Conservation (phyloP, 768 basidiomycete species). For the Lentinula raphanica region DNA sequence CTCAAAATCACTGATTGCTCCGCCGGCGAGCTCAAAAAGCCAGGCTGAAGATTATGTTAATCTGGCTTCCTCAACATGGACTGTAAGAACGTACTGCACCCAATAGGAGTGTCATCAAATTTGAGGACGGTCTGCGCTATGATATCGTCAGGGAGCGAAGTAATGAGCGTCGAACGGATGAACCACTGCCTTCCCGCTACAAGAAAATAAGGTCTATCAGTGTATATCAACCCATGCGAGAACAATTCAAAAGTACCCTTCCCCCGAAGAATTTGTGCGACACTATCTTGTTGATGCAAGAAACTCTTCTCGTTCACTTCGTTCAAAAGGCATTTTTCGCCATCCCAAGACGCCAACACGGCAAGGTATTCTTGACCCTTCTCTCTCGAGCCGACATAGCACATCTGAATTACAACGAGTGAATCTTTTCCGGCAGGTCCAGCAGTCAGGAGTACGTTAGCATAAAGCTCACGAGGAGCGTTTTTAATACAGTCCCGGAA, state of each 20-base stretch:
- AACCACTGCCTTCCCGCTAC: constrained; percentile 84
- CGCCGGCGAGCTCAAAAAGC: constrained; percentile 89
- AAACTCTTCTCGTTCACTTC: constrained; percentile 91
- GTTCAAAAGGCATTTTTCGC: constrained; percentile 79
- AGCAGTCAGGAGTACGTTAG: constrained; percentile 86
- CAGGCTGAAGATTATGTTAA: constrained; percentile 48
- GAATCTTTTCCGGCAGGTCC: constrained; percentile 82
- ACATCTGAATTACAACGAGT: constrained; percentile 87
- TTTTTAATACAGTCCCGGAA: constrained; percentile 91
- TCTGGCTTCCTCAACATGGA: neutral
- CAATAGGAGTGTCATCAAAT: constrained; percentile 81
- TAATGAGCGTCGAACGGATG: constrained; percentile 81
- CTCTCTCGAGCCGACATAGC: constrained; percentile 74
- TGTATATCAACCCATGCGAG: neutral
- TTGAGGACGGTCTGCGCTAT: constrained; percentile 77
- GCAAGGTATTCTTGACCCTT: constrained; percentile 74
- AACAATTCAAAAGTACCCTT: constrained; percentile 45
- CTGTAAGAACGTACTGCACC: constrained; percentile 67
- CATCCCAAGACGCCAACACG: constrained; percentile 83
- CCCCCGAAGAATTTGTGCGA: constrained; percentile 84
- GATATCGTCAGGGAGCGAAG: constrained; percentile 80
- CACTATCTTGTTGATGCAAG: constrained; percentile 84
- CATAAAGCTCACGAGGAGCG: constrained; percentile 82
- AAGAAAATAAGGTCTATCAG: neutral
- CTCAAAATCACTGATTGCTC: constrained; percentile 69